A percentile compares a stretch with the other conserved stretches of the same genome.
These are phyloP conservation scores for Trametes sanguinea DNA, from an alignment of 768 basidiomycete species.

Conservation along the genomic window DNA sequence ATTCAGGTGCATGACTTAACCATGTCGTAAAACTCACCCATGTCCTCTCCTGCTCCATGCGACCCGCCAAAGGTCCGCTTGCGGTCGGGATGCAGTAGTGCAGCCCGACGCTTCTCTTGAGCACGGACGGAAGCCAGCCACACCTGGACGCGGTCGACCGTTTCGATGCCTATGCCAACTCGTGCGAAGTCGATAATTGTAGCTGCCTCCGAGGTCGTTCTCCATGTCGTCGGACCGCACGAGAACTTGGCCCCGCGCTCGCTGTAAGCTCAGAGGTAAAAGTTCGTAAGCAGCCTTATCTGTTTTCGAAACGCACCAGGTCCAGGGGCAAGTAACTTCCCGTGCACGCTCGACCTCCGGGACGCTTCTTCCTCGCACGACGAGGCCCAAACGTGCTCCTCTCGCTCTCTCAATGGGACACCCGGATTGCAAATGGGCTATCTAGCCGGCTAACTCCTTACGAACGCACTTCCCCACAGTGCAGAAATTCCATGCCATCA, in stretches of 20 bases:
- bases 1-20: constrained; percentile 9
- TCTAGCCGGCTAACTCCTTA: constrained; percentile 2
- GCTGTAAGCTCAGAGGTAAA: neutral
- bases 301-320: constrained; percentile 6
- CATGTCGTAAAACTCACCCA: constrained; percentile 14
- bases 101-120: neutral
- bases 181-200: neutral
- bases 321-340: constrained; percentile 13
- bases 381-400: neutral
- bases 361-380: constrained; percentile 8
- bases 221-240: neutral
- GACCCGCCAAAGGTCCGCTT: neutral
- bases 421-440: constrained; percentile 1
- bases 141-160: neutral
- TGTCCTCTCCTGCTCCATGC: neutral
- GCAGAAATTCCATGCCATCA: neutral
- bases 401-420: neutral
- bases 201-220: neutral
- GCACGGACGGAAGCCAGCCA: neutral
- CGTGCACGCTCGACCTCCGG: neutral
- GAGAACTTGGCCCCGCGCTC: neutral
- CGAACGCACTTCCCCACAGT: neutral
- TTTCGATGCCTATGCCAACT: neutral
- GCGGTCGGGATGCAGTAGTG: neutral
- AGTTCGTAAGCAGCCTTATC: constrained; percentile 1